Percentiles rank a stretch among this genome's conserved stretches.
phyloP scores from a whole-genome alignment of 305 asterid species.

The Fraxinus latifolia region DNA sequence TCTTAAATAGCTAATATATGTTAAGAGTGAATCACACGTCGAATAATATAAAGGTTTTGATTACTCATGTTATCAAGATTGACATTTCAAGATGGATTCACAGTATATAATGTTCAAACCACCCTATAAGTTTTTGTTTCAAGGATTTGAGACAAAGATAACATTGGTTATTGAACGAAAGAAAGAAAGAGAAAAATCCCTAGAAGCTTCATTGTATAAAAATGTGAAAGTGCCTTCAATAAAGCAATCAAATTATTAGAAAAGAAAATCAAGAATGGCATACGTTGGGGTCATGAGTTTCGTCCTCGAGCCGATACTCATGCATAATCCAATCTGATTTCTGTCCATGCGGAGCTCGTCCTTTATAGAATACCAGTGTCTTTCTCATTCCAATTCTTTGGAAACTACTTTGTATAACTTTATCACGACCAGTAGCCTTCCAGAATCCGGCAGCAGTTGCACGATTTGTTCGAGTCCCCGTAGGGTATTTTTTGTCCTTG shows the following conservation, averaged over 20 bases:
- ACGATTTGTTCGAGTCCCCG: constrained; percentile 89
- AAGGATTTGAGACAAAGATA: not conserved
- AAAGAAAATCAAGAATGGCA: constrained; percentile 13
- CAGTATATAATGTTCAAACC: not conserved
- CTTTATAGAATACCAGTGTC: constrained; percentile 84
- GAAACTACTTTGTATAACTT: constrained; percentile 64
- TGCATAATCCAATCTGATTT: constrained; percentile 99
- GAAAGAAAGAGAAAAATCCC: not conserved
- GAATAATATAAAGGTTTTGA: not conserved
- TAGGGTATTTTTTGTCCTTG: constrained; percentile 93
- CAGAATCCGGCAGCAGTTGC: constrained; percentile 95
- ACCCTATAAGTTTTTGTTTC: not conserved
- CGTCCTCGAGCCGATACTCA: constrained; percentile 78
- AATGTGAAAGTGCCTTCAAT: not conserved
- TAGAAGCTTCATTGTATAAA: not conserved
- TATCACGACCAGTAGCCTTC: constrained; percentile 98
- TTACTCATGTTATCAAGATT: not conserved
- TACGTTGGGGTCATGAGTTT: constrained; percentile 33
- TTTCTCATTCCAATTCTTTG: constrained; percentile 92
- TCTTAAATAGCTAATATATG: not conserved
- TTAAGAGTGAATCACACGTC: not conserved
- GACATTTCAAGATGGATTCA: not conserved
- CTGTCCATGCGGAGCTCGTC: constrained; percentile 94
- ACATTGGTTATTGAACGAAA: not conserved
- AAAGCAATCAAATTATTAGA: not conserved